Conservation (phyloP, 2,329 filamentous ascomycete species). For the Neurospora sp. region DNA sequence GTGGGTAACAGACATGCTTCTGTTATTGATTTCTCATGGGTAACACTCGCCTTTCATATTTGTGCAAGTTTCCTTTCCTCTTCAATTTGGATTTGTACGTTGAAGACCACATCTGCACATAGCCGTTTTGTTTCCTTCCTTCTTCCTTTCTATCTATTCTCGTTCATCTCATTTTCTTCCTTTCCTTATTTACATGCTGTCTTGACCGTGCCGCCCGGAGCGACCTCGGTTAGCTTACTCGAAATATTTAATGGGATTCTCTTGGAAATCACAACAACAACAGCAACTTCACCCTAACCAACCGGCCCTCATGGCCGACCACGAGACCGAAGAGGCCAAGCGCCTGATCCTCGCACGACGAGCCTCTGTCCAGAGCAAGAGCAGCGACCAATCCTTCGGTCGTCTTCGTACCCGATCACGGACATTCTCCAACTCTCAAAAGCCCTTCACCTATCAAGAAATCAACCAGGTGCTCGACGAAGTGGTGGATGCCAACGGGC, state of each 20-base stretch:
- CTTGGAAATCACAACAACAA: neutral
- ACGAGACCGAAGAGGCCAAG: neutral
- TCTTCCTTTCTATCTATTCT: neutral
- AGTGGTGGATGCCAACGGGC: conserved; percentile 17
- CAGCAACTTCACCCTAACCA: neutral
- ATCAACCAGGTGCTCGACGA: conserved; percentile 18
- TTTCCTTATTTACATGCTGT: neutral
- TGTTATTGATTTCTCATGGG: no score
- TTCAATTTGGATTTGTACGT: neutral
- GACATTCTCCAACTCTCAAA: conserved; percentile 8
- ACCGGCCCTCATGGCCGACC: neutral
- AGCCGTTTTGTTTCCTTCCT: neutral
- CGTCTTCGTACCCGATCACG: conserved; percentile 12
- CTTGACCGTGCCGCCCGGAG: neutral
- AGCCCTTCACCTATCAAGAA: conserved; percentile 16
- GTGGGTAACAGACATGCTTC: neutral
- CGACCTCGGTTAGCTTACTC: neutral
- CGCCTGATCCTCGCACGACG: neutral
- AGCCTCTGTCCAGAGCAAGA: neutral
- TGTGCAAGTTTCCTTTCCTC: neutral
- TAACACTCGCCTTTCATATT: neutral
- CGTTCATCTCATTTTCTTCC: neutral
- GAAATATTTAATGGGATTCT: neutral
- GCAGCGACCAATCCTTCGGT: conserved; percentile 8
- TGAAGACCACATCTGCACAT: neutral